Evolutionary conservation across 345 rosid species (phyloP).

Genomic region (Dipteronia sinensis): DNA sequence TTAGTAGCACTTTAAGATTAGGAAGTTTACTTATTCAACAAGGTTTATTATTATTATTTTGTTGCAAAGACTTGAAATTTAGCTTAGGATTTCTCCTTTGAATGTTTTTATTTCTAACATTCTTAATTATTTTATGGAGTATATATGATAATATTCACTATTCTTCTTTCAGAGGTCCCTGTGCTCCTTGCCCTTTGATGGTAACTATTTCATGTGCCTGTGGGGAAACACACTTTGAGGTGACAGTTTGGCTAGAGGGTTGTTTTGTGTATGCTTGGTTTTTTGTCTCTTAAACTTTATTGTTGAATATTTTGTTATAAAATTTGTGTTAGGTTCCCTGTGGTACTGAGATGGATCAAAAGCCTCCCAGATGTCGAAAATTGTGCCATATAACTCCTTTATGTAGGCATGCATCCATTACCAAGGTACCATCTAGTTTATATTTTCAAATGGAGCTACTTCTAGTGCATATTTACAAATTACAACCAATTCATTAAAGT

Average conservation of each 20-base stretch:
- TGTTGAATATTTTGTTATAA: constrained; percentile 7
- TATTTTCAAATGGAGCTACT: constrained; percentile 15
- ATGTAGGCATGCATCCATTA: constrained; percentile 70
- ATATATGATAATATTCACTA: constrained; percentile 14
- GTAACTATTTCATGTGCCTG: constrained; percentile 87
- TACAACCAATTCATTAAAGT: neutral
- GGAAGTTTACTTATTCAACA: neutral
- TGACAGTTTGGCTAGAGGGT: constrained; percentile 37
- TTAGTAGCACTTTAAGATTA: neutral
- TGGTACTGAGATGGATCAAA: constrained; percentile 86
- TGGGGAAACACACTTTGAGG: constrained; percentile 83
- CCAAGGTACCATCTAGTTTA: constrained; percentile 53
- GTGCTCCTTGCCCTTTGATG: constrained; percentile 97
- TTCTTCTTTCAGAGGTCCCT: constrained; percentile 70
- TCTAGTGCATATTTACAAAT: neutral
- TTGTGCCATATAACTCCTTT: constrained; percentile 57
- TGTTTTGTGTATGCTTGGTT: neutral
- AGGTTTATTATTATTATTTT: neutral
- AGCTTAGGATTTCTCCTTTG: neutral
- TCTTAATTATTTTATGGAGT: neutral
- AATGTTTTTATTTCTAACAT: neutral
- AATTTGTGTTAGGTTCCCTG: constrained; percentile 81
- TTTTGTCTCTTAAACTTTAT: neutral
- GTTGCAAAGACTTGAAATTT: neutral
- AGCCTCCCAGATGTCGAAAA: constrained; percentile 90